These are phyloP conservation scores for Eugenia klotzschiana DNA, from an alignment of 441 rosid genomes.

Conservation along the genomic window DNA sequence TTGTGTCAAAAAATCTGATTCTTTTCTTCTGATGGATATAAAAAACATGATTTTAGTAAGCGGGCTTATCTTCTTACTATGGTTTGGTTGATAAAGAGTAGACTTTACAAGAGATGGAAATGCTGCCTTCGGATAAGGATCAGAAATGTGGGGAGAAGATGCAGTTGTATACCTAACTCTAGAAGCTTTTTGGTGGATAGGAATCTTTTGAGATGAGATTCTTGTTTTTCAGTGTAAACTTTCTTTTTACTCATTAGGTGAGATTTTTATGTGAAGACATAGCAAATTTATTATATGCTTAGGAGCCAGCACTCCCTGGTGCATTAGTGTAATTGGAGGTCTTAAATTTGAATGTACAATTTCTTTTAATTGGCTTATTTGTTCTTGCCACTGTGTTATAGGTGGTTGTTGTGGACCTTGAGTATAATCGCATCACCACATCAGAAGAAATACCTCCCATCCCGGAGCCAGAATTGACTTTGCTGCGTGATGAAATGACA, in stretches of 20 bases:
- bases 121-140: not conserved
- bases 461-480: slow-evolving; percentile 90
- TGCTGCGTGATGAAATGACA: slow-evolving; percentile 63
- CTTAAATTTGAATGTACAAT: not conserved
- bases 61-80: not conserved
- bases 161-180: not conserved
- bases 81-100: not conserved
- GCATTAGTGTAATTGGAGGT: not conserved
- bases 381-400: slow-evolving; percentile 16
- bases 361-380: not conserved
- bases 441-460: slow-evolving; percentile 91
- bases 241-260: not conserved
- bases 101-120: not conserved
- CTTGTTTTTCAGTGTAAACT: not conserved
- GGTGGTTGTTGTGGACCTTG: slow-evolving; percentile 98
- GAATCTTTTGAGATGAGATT: not conserved
- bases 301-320: not conserved
- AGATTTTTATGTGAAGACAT: not conserved
- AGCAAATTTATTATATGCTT: not conserved
- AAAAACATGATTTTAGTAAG: not conserved
- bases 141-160: not conserved
- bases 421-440: slow-evolving; percentile 69
- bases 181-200: not conserved
- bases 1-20: not conserved
- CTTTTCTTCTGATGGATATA: not conserved